These are phyloP conservation scores for Cymbidium sinense DNA, from an alignment of 106 monocot genomes.

Conservation along the genomic window DNA sequence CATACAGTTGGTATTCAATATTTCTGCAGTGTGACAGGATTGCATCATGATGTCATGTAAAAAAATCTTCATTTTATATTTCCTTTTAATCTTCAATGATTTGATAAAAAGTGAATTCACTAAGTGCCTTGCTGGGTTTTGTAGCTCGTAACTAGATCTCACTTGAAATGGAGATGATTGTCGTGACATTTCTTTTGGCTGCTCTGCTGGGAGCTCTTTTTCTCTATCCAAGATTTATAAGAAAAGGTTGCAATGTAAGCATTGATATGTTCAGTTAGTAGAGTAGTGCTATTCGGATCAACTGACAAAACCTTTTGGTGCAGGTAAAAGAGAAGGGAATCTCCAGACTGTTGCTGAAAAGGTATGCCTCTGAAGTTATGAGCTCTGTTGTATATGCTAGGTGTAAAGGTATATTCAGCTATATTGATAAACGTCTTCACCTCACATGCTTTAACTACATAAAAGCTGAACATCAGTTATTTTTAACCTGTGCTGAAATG, in stretches of 20 bases:
- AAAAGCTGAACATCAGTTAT: background rate
- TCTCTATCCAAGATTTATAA: constrained; percentile 24
- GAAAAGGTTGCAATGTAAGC: constrained; percentile 18
- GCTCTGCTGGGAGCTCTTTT: constrained; percentile 30
- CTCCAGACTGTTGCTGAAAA: background rate
- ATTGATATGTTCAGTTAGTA: constrained; percentile 2
- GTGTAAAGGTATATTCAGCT: background rate
- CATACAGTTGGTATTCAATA: background rate
- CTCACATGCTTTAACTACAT: background rate
- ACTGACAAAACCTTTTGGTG: background rate
- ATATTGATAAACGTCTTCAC: background rate
- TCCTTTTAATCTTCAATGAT: background rate
- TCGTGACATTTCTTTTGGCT: constrained; percentile 19
- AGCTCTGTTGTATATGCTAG: background rate
- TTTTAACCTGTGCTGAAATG: background rate
- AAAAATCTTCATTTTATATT: background rate
- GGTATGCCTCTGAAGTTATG: background rate
- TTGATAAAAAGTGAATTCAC: background rate
- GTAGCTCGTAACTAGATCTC: background rate
- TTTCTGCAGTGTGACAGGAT: background rate
- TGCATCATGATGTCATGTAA: background rate
- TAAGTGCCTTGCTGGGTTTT: background rate
- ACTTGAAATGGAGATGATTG: constrained; percentile 28
- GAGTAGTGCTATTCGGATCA: background rate
- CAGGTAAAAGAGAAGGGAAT: background rate